Evolutionary conservation across 805 yeast genomes (phyloP).

Genomic region (Candida cerambycidarum): DNA sequence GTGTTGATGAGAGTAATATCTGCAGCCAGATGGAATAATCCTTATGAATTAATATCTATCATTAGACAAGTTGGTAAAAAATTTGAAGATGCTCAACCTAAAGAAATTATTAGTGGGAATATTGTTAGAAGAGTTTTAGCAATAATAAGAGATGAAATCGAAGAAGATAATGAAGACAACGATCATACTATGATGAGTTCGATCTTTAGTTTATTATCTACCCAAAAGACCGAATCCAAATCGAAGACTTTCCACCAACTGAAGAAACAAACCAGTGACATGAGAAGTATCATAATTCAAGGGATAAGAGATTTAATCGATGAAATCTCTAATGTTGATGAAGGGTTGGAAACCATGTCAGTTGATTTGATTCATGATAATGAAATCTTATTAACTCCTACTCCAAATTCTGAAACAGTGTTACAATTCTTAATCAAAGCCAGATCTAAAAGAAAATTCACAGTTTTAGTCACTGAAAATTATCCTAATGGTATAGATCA

Average conservation of each 20-base stretch:
- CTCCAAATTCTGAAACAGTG: constrained; percentile 90
- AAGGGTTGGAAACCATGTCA: constrained; percentile 86
- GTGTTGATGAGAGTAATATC: constrained; percentile 85
- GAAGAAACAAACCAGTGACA: constrained; percentile 55
- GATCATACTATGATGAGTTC: constrained; percentile 65
- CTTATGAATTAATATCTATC: constrained; percentile 68
- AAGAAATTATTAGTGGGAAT: constrained; percentile 87
- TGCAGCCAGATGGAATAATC: constrained; percentile 81
- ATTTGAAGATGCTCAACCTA: constrained; percentile 79
- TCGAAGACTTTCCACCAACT: constrained; percentile 23
- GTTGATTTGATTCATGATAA: constrained; percentile 93
- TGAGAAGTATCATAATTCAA: constrained; percentile 83
- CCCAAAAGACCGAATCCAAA: constrained; percentile 24
- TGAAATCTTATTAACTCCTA: constrained; percentile 83
- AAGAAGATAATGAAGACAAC: constrained; percentile 30
- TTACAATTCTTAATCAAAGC: constrained; percentile 84
- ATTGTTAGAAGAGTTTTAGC: constrained; percentile 87
- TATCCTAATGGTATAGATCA: constrained; percentile 82
- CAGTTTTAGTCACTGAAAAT: constrained; percentile 87
- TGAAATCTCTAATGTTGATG: constrained; percentile 86
- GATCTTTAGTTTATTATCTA: constrained; percentile 81
- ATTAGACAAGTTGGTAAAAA: constrained; percentile 72
- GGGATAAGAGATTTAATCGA: constrained; percentile 91
- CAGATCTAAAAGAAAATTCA: constrained; percentile 83
- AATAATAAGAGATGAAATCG: constrained; percentile 81